Evolutionary conservation across 768 basidiomycete species (phyloP).

Genomic region (Coprinopsis strossmayeri): DNA sequence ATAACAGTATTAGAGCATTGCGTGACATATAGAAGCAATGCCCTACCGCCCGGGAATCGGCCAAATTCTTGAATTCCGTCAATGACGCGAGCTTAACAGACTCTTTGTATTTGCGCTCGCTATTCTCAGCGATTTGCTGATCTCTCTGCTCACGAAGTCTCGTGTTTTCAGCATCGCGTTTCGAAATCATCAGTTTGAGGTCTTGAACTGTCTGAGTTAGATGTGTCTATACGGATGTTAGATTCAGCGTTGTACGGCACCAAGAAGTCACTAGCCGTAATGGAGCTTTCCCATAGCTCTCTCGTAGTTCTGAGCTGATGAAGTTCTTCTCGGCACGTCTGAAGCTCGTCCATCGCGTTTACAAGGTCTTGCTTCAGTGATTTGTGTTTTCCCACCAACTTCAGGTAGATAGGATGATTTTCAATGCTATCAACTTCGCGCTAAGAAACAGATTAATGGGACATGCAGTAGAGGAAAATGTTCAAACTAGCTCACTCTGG

Average conservation of each 20-base stretch:
- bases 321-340: background rate
- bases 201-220: constrained; percentile 55
- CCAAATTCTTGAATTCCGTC: constrained; percentile 60
- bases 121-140: constrained; percentile 53
- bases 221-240: constrained; percentile 19
- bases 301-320: background rate
- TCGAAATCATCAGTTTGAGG: constrained; percentile 49
- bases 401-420: background rate
- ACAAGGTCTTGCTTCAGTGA: background rate
- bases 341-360: background rate
- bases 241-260: constrained; percentile 13
- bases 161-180: constrained; percentile 59
- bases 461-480: no score
- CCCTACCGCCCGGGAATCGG: constrained; percentile 53
- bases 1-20: constrained; percentile 9
- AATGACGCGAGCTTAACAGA: constrained; percentile 47
- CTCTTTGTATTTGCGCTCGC: constrained; percentile 65
- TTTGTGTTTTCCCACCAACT: background rate
- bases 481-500: background rate
- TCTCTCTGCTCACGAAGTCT: constrained; percentile 72
- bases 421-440: background rate
- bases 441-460: background rate
- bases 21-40: background rate
- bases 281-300: background rate
- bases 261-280: constrained; percentile 16